A percentile compares a stretch with the other conserved stretches of the same genome.
phyloP scores from a whole-genome alignment of 176 grass and related monocot genomes.

The Aegilops sharonensis region DNA sequence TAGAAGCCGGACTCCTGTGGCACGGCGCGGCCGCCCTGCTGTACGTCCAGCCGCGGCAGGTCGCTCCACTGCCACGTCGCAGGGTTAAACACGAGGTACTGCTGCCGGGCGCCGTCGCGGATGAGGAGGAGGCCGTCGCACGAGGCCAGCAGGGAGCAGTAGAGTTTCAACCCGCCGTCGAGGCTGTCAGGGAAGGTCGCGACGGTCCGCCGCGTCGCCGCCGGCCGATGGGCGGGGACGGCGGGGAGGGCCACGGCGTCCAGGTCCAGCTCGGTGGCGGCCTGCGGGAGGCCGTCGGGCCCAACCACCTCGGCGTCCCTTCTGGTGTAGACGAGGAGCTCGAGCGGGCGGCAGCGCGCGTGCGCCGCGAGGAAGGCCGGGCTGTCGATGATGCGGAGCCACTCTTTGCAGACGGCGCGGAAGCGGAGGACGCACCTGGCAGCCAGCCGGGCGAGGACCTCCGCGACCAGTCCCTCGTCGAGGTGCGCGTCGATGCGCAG shows the following conservation, averaged over 20 bases:
- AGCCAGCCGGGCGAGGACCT: not conserved
- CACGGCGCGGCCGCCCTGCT: not conserved
- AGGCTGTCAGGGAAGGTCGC: not conserved
- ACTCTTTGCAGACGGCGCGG: not conserved
- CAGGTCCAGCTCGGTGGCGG: too few species aligned
- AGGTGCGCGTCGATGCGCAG: not conserved
- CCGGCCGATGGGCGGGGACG: too few species aligned
- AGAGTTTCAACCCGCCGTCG: not conserved
- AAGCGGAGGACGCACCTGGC: not conserved
- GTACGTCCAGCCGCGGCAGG: not conserved
- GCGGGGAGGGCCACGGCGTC: too few species aligned
- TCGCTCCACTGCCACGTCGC: not conserved
- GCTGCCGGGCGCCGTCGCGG: not conserved
- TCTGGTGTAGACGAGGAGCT: not conserved
- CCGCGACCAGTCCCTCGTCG: not conserved
- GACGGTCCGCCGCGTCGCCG: too few species aligned
- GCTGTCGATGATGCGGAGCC: not conserved
- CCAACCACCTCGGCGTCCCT: too few species aligned
- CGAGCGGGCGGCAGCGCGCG: not conserved
- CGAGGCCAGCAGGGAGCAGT: not conserved
- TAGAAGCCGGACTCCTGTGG: not conserved
- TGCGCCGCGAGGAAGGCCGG: not conserved
- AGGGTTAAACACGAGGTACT: not conserved
- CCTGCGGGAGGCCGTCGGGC: too few species aligned
- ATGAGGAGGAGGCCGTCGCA: not conserved